Conservation (phyloP, 257 asterid genomes). For the Solanum etuberosum region DNA sequence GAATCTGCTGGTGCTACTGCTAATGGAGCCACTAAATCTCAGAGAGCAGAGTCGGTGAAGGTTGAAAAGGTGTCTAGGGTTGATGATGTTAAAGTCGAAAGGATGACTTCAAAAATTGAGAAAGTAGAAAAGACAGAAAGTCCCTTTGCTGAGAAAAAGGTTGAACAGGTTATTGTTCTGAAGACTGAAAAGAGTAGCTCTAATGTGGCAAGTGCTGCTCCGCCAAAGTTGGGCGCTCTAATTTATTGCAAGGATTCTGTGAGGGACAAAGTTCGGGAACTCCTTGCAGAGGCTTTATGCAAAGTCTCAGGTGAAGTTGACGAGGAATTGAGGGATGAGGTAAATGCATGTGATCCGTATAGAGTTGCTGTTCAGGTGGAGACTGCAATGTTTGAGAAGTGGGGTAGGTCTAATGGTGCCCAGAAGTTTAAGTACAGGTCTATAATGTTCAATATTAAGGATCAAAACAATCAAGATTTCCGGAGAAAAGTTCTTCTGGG, state of each 20-base stretch:
- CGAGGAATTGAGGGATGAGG: slow-evolving; percentile 31
- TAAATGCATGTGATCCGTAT: slow-evolving; percentile 50
- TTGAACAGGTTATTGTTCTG: background rate
- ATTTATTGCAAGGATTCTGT: slow-evolving; percentile 28
- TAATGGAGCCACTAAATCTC: slow-evolving; percentile 20
- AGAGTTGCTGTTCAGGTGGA: slow-evolving; percentile 37
- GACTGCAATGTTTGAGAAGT: slow-evolving; percentile 30
- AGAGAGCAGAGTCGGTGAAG: slow-evolving; percentile 27
- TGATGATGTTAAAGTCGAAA: slow-evolving; percentile 25
- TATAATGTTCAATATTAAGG: slow-evolving; percentile 39
- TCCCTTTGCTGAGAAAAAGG: slow-evolving; percentile 20
- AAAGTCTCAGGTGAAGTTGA: slow-evolving; percentile 25
- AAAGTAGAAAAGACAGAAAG: slow-evolving; percentile 18
- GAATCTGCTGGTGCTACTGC: slow-evolving; percentile 19
- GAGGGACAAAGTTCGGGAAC: slow-evolving; percentile 35
- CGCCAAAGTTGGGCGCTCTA: slow-evolving; percentile 25
- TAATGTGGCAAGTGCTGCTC: background rate
- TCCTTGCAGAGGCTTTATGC: slow-evolving; percentile 29
- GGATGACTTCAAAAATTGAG: slow-evolving; percentile 10
- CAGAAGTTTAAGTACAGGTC: slow-evolving; percentile 36
- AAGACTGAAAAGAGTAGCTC: slow-evolving; percentile 12
- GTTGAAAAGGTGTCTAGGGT: background rate
- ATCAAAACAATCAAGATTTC: slow-evolving; percentile 41
- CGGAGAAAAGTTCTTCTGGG: slow-evolving; percentile 72
- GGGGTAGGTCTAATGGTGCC: slow-evolving; percentile 38